These are phyloP conservation scores for Zygotorulaspora chibaensis DNA, from an alignment of 805 yeast genomes.

Conservation along the genomic window DNA sequence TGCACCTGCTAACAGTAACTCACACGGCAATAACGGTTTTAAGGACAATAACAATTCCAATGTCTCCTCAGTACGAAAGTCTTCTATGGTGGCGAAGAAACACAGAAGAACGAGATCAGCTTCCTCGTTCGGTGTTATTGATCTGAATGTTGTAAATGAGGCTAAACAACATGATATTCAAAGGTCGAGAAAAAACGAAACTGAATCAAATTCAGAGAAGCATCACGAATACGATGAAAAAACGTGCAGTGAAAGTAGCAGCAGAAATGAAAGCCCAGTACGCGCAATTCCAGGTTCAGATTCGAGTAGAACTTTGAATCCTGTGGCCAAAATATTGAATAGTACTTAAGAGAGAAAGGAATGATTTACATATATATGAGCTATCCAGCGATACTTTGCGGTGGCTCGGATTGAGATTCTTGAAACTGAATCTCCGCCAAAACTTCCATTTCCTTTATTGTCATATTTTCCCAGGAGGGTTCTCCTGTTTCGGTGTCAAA, in stretches of 20 bases:
- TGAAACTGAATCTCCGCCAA: constrained; percentile 50
- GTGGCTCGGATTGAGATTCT: constrained; percentile 8
- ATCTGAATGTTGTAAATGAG: constrained; percentile 26
- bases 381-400: neutral
- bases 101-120: constrained; percentile 30
- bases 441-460: constrained; percentile 52
- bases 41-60: neutral
- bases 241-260: constrained; percentile 33
- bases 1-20: neutral
- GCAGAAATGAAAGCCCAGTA: constrained; percentile 23
- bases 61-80: constrained; percentile 3
- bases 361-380: neutral
- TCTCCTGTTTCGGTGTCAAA: constrained; percentile 36
- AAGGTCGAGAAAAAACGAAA: constrained; percentile 4
- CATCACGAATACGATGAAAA: constrained; percentile 23
- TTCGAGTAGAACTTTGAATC: constrained; percentile 6
- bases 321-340: constrained; percentile 15
- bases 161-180: constrained; percentile 10
- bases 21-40: neutral
- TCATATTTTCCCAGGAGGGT: constrained; percentile 42
- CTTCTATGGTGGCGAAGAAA: constrained; percentile 16
- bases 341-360: constrained; percentile 4
- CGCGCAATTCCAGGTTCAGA: neutral
- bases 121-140: constrained; percentile 31
- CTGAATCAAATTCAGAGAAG: constrained; percentile 9